phyloP scores from a whole-genome alignment of 75 land plant genomes.

The Pinus tabuliformis region DNA sequence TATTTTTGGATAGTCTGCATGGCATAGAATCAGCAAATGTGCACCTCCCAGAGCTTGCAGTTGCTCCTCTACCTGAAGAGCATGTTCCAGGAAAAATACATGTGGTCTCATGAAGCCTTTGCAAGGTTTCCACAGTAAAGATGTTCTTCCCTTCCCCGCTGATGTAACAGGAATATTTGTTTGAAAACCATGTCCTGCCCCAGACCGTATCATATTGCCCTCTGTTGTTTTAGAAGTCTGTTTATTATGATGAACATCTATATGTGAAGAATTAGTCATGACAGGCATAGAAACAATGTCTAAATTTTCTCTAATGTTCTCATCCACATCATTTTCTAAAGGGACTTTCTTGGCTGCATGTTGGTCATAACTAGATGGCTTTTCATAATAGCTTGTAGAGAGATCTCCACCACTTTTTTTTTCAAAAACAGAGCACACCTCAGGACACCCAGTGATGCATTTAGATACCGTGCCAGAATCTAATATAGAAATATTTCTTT shows the following conservation, averaged over 20 bases:
- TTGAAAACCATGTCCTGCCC: not conserved
- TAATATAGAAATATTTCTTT: not conserved
- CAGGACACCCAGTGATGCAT: not conserved
- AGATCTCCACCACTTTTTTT: not conserved
- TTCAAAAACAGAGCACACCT: not conserved
- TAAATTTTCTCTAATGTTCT: not conserved
- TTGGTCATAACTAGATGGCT: not conserved
- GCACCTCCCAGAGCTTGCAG: conserved; percentile 75
- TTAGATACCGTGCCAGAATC: not conserved
- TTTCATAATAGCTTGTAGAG: not conserved
- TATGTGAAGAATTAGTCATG: not conserved
- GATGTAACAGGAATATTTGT: not conserved
- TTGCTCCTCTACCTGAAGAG: conserved; percentile 61
- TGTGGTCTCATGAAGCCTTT: conserved; percentile 59
- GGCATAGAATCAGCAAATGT: conserved; percentile 74
- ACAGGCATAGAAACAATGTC: not conserved
- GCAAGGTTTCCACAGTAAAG: not conserved
- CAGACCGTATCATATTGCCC: not conserved
- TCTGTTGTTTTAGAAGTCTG: not conserved
- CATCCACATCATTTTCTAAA: not conserved
- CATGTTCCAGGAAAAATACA: conserved; percentile 95
- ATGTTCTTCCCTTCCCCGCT: not conserved
- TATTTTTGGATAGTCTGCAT: conserved; percentile 75
- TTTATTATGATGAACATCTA: not conserved
- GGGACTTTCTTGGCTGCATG: not conserved